Base-by-base conservation (phyloP, 192 early-diverging fungal species). In the Umbelopsis ramanniana region DNA sequence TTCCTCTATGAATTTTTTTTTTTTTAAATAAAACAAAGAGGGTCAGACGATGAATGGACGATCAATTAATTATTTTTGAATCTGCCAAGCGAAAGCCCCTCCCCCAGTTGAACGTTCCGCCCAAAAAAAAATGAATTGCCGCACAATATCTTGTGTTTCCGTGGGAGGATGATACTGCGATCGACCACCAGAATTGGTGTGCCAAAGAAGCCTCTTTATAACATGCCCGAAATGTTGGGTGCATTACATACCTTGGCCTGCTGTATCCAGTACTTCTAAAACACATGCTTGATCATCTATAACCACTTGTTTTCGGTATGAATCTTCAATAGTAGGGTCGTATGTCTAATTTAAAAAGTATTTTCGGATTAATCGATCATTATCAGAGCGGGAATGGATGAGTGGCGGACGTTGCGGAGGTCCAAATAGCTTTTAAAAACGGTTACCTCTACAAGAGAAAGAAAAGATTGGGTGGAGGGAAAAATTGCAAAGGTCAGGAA, bases 311-410 rank as follows among this genome's bases (percentile, higher is more conserved):
- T 95, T 96, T 76, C 95, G 87, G 81, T 97, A 98, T 21, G 94
- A 96, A 81, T 97, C 97, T 83, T 98, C 97, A 68, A 97, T 98
- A 10, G 97, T 98, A 54, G 97, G 97, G 84, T 97, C 95, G 76
- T 97, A 98, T 76, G 93, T 97, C 86, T 91, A 14, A 19, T 50
- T 19, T 35, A 50, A 50, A 22, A 24, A n/a, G 47, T 66, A 37
- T 63, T 37, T 35, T 35, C 33, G 33, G 14, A 29, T 35, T n/a
- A 43, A 43, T 43, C 40, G 40, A 63, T 63, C 57, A 37, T 15
- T 35, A 29, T 60, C 55, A 35, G 29, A 29, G 66, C n/a, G 48
- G 40, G 48, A 50, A n/a, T 50, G 15, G 48, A 50, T 19, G 48
- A 43, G 48, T 17, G 48, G 48, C 48, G 48, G 48, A 50, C 15